Base-by-base conservation (phyloP, 1,284 basidiomycete species). In the Pisolithus thermaeus region DNA sequence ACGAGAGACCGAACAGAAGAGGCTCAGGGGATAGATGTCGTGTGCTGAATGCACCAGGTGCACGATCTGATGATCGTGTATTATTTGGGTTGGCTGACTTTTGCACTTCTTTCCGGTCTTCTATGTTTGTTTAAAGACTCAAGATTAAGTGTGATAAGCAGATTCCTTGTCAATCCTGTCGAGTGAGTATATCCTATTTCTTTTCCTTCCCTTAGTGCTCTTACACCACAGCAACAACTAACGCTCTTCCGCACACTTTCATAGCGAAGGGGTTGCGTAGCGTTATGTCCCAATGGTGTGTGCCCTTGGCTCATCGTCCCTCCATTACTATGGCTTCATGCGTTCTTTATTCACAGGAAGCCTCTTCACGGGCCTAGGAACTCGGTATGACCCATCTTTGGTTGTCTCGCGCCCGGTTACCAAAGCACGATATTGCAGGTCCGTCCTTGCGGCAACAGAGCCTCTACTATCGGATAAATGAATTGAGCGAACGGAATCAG, bases 121-220 rank as follows among this genome's bases (percentile, higher is more conserved):
- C 58, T 58, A 57, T 57, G 48, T 46, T 38, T 36, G 32, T 37
- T n/a, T 32, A 16, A 56, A 86, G 85, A 68, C 76, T 82, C 66
- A 87, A 84, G 68, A 80, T 84, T 58, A 84, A 81, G 62, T 88
- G 84, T 69, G 84, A 87, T 75, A 87, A 86, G 73, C 76, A 83
- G 56, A 83, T 87, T 53, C 83, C 84, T 7, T 84, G 83, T 61
- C 80, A 81, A 59, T 83, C 81, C 7, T 85, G 82, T 63, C 80
- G 81, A 71, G 81, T 80, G 62, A 38, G 69, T 60, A n/a, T 30
- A 30, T 41, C 22, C 50, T 25, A 8, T 8, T 42, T n/a, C 45
- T 27, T 27, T 7, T 27, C 25, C 25, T 27, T 27, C 25, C 25
- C 3, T 27, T 18, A 12, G 49, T 42, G 25, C 38, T 25, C 35